Conservation (phyloP, 139 green algal species). For the Edaphochlamys debaryana region DNA sequence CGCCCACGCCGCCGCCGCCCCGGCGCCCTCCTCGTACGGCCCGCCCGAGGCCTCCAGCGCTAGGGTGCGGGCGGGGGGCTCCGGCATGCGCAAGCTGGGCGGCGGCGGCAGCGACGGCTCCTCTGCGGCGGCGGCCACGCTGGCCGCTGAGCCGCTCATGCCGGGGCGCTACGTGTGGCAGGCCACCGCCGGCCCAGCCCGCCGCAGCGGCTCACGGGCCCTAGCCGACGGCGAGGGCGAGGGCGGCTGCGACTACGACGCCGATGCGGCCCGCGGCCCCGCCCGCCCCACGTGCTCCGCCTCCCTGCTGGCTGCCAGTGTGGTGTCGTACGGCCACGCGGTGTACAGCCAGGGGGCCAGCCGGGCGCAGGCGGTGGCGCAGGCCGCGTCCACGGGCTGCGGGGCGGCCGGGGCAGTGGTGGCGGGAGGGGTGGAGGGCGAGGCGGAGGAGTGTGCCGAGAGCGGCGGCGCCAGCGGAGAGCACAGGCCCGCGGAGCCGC, state of each 20-base stretch:
- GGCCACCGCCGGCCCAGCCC: neutral
- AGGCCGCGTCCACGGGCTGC: neutral
- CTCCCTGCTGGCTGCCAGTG: neutral
- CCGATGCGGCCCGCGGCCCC: neutral
- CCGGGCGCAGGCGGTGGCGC: neutral
- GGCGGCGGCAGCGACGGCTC: neutral
- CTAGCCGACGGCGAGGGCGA: neutral
- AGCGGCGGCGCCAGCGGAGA: neutral
- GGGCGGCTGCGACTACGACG: neutral
- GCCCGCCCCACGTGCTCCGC: neutral
- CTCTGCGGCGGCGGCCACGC: neutral
- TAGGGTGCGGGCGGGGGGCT: neutral
- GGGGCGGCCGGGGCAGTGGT: neutral
- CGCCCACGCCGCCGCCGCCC: no score
- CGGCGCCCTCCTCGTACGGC: no score
- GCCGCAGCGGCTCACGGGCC: neutral
- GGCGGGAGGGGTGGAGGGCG: conserved; percentile 1
- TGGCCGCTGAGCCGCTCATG: conserved; percentile 26
- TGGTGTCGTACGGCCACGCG: neutral
- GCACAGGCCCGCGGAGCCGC: neutral
- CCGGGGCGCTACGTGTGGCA: conserved; percentile 36
- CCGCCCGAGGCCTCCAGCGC: conserved; percentile 26
- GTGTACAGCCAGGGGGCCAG: conserved; percentile 6
- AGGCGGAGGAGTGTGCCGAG: neutral
- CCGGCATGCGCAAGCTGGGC: neutral